A percentile compares a stretch with the other conserved stretches of the same genome.
These are phyloP conservation scores for Durusdinium trenchii DNA, from an alignment of 73 alveolate species.

Conservation along the genomic window DNA sequence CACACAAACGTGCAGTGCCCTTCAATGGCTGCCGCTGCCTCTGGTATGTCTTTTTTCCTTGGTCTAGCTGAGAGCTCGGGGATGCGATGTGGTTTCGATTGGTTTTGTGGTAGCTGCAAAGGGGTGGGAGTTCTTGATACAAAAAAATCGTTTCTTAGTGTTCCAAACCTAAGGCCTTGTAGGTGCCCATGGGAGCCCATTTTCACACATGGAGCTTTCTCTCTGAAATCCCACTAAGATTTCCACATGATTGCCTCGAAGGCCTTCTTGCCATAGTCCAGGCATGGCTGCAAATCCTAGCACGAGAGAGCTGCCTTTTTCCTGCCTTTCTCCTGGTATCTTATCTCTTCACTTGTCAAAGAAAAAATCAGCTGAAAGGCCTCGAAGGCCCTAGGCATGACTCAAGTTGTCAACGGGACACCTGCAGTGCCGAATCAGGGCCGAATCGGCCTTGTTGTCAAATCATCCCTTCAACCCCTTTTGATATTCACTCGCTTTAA, in stretches of 20 bases:
- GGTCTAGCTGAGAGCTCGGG: too few species aligned
- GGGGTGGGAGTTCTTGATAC: too few species aligned
- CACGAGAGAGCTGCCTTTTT: not conserved
- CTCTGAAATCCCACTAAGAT: not conserved
- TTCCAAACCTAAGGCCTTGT: too few species aligned
- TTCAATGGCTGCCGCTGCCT: slow-evolving; percentile 52
- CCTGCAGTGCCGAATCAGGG: too few species aligned
- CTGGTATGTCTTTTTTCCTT: slow-evolving; percentile 51
- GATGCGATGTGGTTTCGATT: too few species aligned
- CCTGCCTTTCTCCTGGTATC: not conserved
- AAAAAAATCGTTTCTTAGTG: too few species aligned
- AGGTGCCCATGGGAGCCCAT: too few species aligned
- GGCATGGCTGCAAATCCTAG: slow-evolving; percentile 88
- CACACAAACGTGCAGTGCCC: slow-evolving; percentile 91
- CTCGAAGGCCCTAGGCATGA: slow-evolving; percentile 70
- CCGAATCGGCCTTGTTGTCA: not conserved
- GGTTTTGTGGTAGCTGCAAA: too few species aligned
- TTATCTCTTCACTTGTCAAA: not conserved
- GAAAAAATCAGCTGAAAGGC: not conserved
- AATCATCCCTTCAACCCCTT: too few species aligned
- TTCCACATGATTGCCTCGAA: slow-evolving; percentile 35
- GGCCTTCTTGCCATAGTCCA: slow-evolving; percentile 92
- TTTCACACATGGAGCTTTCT: not conserved
- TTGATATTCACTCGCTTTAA: not conserved
- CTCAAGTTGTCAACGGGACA: not conserved